Conservation (phyloP, 129 eudicot species). For the Heracleum sosnowskyi region DNA sequence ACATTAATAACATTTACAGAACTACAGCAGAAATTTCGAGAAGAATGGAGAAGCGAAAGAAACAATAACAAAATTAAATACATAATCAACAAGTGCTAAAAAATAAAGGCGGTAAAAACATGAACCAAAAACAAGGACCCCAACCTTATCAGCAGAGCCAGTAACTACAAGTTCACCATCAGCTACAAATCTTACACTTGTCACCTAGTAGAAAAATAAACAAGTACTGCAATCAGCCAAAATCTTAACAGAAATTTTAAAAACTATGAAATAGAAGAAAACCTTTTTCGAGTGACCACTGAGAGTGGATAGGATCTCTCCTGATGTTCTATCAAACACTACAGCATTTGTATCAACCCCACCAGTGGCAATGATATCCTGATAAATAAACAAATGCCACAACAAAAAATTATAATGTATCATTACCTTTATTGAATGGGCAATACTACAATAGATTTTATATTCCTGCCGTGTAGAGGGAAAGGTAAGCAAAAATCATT, state of each 20-base stretch:
- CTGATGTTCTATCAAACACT: slow-evolving; percentile 74
- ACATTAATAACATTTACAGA: neutral
- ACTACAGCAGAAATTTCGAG: neutral
- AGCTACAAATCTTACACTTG: slow-evolving; percentile 79
- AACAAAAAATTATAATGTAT: neutral
- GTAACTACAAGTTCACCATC: slow-evolving; percentile 74
- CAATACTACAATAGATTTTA: neutral
- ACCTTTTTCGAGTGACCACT: slow-evolving; percentile 99
- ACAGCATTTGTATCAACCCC: slow-evolving; percentile 83
- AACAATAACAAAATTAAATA: neutral
- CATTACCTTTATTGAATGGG: neutral
- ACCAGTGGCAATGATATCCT: slow-evolving; percentile 92
- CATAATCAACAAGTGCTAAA: neutral
- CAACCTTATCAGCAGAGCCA: slow-evolving; percentile 91
- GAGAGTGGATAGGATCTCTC: slow-evolving; percentile 79
- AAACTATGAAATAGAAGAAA: neutral
- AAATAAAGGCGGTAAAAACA: neutral
- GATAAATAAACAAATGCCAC: neutral
- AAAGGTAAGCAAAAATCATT: neutral
- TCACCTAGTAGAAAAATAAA: slow-evolving; percentile 44
- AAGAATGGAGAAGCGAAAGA: neutral
- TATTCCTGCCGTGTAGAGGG: neutral
- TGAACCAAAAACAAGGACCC: neutral
- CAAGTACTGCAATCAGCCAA: neutral
- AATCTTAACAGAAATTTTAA: neutral